Conservation (phyloP, 805 yeast species). For the Lachancea nothofagi region DNA sequence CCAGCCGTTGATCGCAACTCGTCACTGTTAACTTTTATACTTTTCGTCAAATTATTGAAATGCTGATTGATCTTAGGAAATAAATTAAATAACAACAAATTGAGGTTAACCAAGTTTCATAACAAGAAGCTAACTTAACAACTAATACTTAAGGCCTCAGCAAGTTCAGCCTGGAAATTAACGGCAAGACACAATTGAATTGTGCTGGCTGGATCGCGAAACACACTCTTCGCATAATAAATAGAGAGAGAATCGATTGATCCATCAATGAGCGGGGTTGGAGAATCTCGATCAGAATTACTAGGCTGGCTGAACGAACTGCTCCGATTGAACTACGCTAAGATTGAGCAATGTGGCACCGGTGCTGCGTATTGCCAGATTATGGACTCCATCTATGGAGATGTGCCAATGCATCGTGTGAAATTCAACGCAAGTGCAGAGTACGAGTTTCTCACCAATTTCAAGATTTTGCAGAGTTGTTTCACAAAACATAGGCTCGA, state of each 20-base stretch:
- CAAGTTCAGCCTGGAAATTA: too few species aligned
- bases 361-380: constrained; percentile 96
- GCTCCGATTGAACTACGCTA: constrained; percentile 57
- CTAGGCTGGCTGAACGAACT: constrained; percentile 79
- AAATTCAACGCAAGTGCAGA: constrained; percentile 65
- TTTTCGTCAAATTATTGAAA: too few species aligned
- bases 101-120: too few species aligned
- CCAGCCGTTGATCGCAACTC: too few species aligned
- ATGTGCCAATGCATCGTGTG: constrained; percentile 75
- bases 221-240: background rate
- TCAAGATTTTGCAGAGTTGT: constrained; percentile 79
- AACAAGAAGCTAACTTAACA: too few species aligned
- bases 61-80: too few species aligned
- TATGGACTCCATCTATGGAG: constrained; percentile 77
- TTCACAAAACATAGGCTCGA: constrained; percentile 66
- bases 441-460: constrained; percentile 73
- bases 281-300: constrained; percentile 80
- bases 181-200: too few species aligned
- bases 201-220: too few species aligned
- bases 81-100: too few species aligned
- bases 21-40: too few species aligned
- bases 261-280: constrained; percentile 34
- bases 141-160: too few species aligned
- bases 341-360: constrained; percentile 89
- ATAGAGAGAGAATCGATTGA: background rate